Conservation (phyloP, 2,329 filamentous ascomycete species). For the Nothopassalora personata region DNA sequence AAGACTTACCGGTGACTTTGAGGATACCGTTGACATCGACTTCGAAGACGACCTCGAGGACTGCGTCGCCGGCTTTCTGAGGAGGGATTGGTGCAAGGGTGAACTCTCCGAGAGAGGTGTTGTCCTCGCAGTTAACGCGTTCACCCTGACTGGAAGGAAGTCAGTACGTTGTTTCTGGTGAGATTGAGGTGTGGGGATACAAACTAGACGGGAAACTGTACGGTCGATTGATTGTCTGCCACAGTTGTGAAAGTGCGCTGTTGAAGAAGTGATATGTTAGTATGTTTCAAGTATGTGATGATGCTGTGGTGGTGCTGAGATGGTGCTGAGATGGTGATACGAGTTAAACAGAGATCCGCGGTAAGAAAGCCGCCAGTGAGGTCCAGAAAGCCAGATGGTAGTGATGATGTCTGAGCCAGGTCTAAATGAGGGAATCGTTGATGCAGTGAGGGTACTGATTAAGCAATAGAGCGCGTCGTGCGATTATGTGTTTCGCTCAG, state of each 20-base stretch:
- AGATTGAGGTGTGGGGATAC: background rate
- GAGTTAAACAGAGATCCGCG: background rate
- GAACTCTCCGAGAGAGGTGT: constrained; percentile 96
- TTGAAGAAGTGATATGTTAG: constrained; percentile 2
- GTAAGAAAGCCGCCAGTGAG: background rate
- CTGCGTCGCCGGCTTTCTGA: constrained; percentile 90
- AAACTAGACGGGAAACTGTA: constrained; percentile 57
- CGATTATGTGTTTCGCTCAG: background rate
- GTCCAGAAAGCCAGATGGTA: background rate
- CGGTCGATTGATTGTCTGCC: constrained; percentile 64
- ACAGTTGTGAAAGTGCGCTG: constrained; percentile 76
- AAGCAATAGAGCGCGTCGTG: background rate
- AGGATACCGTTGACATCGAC: constrained; percentile 97
- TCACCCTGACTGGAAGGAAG: constrained; percentile 80
- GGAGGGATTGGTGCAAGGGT: constrained; percentile 69
- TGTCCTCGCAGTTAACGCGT: constrained; percentile 96
- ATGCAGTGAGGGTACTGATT: background rate
- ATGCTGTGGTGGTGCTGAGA: constrained; percentile 1
- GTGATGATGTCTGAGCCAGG: background rate
- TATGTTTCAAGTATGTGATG: background rate
- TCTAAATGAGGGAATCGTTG: background rate
- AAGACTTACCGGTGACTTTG: constrained; percentile 72
- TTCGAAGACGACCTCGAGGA: constrained; percentile 97
- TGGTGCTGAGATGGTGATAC: background rate
- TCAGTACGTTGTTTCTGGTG: constrained; percentile 39